These are phyloP conservation scores for Lactarius hatsudake DNA, from an alignment of 768 basidiomycete species.

Conservation along the genomic window DNA sequence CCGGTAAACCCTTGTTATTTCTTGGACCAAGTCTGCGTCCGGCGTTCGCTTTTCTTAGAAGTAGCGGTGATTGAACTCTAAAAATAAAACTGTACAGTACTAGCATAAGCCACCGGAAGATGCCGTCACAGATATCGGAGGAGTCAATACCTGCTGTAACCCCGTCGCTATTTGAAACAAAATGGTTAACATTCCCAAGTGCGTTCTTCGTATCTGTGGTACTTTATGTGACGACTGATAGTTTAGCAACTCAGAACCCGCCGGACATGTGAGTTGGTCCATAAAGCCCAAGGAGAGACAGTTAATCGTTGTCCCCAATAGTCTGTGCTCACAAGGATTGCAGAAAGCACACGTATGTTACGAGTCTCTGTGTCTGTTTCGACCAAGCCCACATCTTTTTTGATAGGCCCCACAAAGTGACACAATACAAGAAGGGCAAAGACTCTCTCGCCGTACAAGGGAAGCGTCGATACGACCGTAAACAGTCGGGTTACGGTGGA, in stretches of 20 bases:
- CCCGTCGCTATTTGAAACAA: slow-evolving; percentile 30
- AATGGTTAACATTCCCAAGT: slow-evolving; percentile 98
- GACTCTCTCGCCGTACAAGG: slow-evolving; percentile 97
- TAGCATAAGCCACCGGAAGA: slow-evolving; percentile 3
- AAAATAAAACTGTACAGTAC: slow-evolving; percentile 17
- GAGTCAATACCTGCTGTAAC: not conserved
- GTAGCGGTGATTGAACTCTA: slow-evolving; percentile 15
- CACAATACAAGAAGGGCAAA: slow-evolving; percentile 99
- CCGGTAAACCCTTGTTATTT: not conserved
- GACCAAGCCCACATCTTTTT: slow-evolving; percentile 16
- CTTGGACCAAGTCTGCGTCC: not conserved
- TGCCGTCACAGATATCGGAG: not conserved
- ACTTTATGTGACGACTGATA: not conserved
- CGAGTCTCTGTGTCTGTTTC: not conserved
- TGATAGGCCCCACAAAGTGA: slow-evolving; percentile 93
- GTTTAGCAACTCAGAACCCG: slow-evolving; percentile 63
- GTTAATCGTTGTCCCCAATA: slow-evolving; percentile 34
- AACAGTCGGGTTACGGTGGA: slow-evolving; percentile 98
- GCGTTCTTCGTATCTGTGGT: slow-evolving; percentile 35
- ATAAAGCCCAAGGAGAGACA: not conserved
- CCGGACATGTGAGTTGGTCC: slow-evolving; percentile 80
- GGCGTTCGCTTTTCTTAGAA: not conserved
- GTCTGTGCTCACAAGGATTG: slow-evolving; percentile 96
- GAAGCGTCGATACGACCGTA: slow-evolving; percentile 99
- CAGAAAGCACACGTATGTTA: slow-evolving; percentile 94